Conservation (phyloP, 2,329 filamentous ascomycete genomes). For the Diaporthe sp. region DNA sequence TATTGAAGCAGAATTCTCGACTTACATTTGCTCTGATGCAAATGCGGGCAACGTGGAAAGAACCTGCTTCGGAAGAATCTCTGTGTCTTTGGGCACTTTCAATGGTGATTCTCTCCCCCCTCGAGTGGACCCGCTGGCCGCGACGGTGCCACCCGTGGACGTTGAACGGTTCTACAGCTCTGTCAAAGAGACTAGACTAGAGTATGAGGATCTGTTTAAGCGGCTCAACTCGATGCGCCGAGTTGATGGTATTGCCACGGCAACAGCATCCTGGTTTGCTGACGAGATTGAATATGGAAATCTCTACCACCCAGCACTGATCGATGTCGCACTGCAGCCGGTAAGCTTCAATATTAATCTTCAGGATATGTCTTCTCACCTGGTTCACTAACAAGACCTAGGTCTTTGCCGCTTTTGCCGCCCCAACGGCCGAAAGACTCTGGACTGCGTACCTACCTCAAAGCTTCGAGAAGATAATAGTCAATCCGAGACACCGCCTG, state of each 20-base stretch:
- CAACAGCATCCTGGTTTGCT: constrained; percentile 12
- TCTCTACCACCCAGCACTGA: constrained; percentile 2
- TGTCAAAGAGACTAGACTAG: neutral
- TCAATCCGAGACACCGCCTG: neutral
- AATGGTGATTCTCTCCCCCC: neutral
- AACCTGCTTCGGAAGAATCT: neutral
- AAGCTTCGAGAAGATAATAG: neutral
- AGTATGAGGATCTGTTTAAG: constrained; percentile 1
- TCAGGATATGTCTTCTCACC: neutral
- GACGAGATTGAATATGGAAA: neutral
- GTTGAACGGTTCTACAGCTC: neutral
- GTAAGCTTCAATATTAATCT: neutral
- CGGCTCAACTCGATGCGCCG: constrained; percentile 5
- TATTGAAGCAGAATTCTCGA: neutral
- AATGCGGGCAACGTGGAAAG: neutral
- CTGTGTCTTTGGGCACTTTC: neutral
- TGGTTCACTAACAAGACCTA: neutral
- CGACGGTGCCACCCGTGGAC: neutral
- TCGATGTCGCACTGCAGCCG: constrained; percentile 22
- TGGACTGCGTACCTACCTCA: constrained; percentile 25
- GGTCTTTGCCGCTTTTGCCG: constrained; percentile 15
- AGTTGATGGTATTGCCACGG: constrained; percentile 7
- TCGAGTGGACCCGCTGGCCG: neutral
- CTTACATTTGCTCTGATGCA: neutral
- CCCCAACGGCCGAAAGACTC: constrained; percentile 11